A percentile compares a stretch with the other conserved stretches of the same genome.
Conservation (phyloP, 176 grass and related monocot genomes). For the Oryza australiensis region DNA sequence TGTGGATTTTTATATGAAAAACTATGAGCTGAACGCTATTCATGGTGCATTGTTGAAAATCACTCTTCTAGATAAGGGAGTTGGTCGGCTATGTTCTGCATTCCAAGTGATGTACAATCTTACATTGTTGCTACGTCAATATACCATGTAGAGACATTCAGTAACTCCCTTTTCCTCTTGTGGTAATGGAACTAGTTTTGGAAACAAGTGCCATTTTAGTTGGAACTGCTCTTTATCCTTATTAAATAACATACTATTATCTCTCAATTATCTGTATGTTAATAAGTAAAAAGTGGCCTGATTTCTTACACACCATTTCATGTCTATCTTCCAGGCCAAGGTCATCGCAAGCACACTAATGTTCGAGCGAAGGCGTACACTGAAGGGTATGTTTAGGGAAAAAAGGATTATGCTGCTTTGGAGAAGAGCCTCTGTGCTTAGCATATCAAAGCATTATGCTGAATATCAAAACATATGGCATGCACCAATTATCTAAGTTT, state of each 20-base stretch:
- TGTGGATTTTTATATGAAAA: not conserved
- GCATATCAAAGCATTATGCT: not conserved
- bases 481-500: not conserved
- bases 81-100: not conserved
- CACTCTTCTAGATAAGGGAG: not conserved
- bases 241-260: not conserved
- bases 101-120: not conserved
- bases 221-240: not conserved
- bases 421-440: not conserved
- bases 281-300: not conserved
- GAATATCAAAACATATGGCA: slow-evolving; percentile 9
- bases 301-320: slow-evolving; percentile 8
- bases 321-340: slow-evolving; percentile 50
- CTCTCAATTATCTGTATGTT: not conserved
- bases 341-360: slow-evolving; percentile 65
- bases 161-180: not conserved
- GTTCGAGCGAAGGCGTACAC: slow-evolving; percentile 73
- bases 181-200: not conserved
- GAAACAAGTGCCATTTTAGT: not conserved
- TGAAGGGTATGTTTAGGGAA: slow-evolving; percentile 68
- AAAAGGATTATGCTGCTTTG: slow-evolving; percentile 2
- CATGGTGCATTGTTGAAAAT: not conserved
- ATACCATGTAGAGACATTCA: not conserved
- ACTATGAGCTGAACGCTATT: not conserved
- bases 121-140: not conserved